Percentiles rank a stretch among this genome's conserved stretches.
phyloP scores from a whole-genome alignment of 2,329 filamentous ascomycete species.

The Huntiella decipiens region DNA sequence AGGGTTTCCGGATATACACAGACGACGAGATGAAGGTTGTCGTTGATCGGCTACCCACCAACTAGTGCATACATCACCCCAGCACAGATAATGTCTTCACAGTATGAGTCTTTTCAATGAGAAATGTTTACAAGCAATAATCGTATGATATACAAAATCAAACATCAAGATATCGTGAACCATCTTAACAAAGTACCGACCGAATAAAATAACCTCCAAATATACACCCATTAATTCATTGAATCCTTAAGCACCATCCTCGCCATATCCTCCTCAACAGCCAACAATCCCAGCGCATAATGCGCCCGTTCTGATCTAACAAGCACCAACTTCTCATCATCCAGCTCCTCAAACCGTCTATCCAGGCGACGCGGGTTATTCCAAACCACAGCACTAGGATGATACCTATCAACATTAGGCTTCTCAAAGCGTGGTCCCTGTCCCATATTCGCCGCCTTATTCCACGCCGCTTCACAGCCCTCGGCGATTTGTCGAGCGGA shows the following conservation, averaged over 20 bases:
- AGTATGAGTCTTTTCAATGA: not conserved
- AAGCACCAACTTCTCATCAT: conserved; percentile 33
- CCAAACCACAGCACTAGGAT: conserved; percentile 20
- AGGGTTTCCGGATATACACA: conserved; percentile 95
- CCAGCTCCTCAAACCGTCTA: conserved; percentile 29
- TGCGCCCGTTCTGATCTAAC: conserved; percentile 43
- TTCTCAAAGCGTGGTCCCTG: conserved; percentile 53
- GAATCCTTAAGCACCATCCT: conserved; percentile 35
- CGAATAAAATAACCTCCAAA: too few species aligned
- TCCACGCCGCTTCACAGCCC: conserved; percentile 74
- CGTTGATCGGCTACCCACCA: conserved; percentile 61
- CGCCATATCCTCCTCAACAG: conserved; percentile 58
- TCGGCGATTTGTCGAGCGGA: conserved; percentile 62
- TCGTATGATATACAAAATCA: conserved; percentile 8
- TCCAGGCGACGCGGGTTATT: conserved; percentile 32
- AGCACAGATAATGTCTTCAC: not conserved
- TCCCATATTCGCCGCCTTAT: conserved; percentile 51
- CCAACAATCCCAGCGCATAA: conserved; percentile 62
- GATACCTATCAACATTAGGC: conserved; percentile 18
- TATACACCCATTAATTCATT: conserved; percentile 3
- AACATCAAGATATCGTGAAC: not conserved
- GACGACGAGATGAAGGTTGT: conserved; percentile 94
- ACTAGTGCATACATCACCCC: conserved; percentile 22
- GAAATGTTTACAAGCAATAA: conserved; percentile 1
- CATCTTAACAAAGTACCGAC: not conserved